Evolutionary conservation across 2,329 filamentous ascomycete species (phyloP), one percentile per base, ranked within the genome.

Genomic region (Sclerotinia glacialis): DNA sequence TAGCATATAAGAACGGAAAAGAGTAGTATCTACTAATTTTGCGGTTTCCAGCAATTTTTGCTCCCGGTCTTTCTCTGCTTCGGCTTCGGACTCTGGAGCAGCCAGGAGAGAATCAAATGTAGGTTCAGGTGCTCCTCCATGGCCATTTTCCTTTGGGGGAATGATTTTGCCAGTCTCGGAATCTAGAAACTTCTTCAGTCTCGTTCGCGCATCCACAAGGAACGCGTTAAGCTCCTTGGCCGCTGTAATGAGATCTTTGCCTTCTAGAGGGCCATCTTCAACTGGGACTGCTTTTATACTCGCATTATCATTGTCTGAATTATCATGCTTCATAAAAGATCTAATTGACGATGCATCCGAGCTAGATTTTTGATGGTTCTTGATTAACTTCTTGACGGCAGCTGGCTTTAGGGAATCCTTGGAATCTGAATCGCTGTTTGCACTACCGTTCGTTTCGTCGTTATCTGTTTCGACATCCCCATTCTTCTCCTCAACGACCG

Each of bases 1-100:
- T 74, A 94, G 92, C 93, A 99, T 98, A 77, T 97, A 96, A 0
- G 92, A 90, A 21, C 94, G 87, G 81, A 99, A 98, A 0, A 99
- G 83, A 0, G 93, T 94, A 0, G 95, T 99, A 75, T 99, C 95
- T 8, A 98, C 92, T 2, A 97, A 80, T 60, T 86, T 89, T 46
- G 95, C 96, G 1, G 90, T 92, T 47, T 88, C 84, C 16, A 88
- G 84, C 2, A 98, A 82, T 70, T 90, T 88, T 59, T 86, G 81
- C 71, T 91, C 87, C 69, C 92, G 89, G 69, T 91, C 84, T 47
- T 81, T 76, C 18, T 80, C 76, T 3, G 78, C 77, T 34, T 78
- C 77, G n/a, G 42, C 23, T 34, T 78, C 72, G 37, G 72, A 72
- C 64, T 72, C 71, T 55, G 71, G 74, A 5, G 81, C 80, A 8